A percentile compares a stretch with the other conserved stretches of the same genome.
Conservation (phyloP, 176 grass and related monocot genomes). For the Saccharum officinarum region DNA sequence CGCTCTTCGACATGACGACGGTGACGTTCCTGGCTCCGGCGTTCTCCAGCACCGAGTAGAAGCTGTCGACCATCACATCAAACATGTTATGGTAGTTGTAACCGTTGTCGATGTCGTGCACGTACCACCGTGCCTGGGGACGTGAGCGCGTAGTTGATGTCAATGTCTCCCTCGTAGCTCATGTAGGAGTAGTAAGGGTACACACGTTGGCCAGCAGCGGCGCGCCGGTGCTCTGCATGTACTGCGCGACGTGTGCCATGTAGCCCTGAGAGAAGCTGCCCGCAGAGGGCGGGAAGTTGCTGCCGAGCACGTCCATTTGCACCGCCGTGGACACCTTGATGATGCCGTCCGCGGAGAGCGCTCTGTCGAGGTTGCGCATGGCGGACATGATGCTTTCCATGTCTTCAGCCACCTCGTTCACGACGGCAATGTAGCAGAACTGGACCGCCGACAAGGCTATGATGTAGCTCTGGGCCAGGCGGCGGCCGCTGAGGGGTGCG, state of each 20-base stretch:
- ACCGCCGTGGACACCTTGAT: slow-evolving; percentile 38
- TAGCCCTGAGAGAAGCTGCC: slow-evolving; percentile 19
- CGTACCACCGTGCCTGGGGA: not conserved
- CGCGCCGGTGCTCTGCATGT: slow-evolving; percentile 20
- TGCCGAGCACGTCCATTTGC: no score
- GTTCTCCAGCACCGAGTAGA: not conserved
- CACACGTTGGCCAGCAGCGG: slow-evolving; percentile 66
- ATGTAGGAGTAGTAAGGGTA: slow-evolving; percentile 43
- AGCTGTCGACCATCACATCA: not conserved
- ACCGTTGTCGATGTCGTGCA: not conserved
- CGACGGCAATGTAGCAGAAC: slow-evolving; percentile 48
- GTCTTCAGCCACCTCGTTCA: slow-evolving; percentile 43
- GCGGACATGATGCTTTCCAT: not conserved
- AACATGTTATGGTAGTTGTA: slow-evolving; percentile 6
- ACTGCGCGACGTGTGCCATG: slow-evolving; percentile 34
- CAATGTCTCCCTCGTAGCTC: not conserved
- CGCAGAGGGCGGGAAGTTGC: not conserved
- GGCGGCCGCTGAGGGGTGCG: not conserved
- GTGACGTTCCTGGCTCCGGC: not conserved
- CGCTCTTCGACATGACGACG: slow-evolving; percentile 2
- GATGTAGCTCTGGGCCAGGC: slow-evolving; percentile 40
- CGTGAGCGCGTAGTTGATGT: not conserved
- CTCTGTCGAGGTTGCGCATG: not conserved
- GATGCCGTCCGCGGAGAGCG: not conserved
- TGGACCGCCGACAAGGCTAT: not conserved